Evolutionary conservation across 768 basidiomycete species (phyloP).

Genomic region (Leccinum disarticulatum): DNA sequence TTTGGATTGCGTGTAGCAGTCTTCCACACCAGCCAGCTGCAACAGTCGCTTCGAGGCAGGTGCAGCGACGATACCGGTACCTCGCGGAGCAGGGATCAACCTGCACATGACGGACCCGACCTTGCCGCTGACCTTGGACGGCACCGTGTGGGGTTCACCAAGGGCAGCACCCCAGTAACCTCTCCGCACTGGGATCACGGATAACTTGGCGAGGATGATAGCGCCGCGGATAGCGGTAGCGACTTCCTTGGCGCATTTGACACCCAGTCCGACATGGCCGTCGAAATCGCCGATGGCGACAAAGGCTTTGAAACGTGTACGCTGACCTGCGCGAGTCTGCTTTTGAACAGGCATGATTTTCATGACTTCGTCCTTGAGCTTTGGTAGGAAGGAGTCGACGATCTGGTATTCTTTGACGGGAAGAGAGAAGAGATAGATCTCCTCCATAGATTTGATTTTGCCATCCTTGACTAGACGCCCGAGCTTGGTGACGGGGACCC

Average conservation of each 20-base stretch:
- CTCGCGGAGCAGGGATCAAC: constrained; percentile 96
- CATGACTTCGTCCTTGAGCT: constrained; percentile 99
- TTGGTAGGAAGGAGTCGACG: constrained; percentile 98
- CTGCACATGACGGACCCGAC: constrained; percentile 99
- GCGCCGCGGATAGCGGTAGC: constrained; percentile 99
- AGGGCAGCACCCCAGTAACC: constrained; percentile 99
- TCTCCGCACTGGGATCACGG: constrained; percentile 95
- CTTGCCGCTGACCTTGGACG: constrained; percentile 97
- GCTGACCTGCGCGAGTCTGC: constrained; percentile 99
- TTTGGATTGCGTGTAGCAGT: constrained; percentile 97
- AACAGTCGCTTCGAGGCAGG: constrained; percentile 95
- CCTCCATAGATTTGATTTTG: constrained; percentile 99
- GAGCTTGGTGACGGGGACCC: constrained; percentile 98
- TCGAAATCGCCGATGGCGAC: constrained; percentile 99
- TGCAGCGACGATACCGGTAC: constrained; percentile 99
- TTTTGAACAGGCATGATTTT: constrained; percentile 99
- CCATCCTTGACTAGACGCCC: constrained; percentile 99
- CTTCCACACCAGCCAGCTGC: constrained; percentile 96
- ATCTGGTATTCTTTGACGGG: constrained; percentile 99
- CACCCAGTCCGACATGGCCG: constrained; percentile 98
- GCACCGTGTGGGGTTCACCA: constrained; percentile 98
- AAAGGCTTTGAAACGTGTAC: constrained; percentile 99
- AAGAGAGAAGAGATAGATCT: constrained; percentile 99
- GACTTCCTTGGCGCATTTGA: constrained; percentile 99
- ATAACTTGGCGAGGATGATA: constrained; percentile 97